These are phyloP conservation scores for Phialemonium atrogriseum DNA, from an alignment of 2,329 filamentous ascomycete species.

Conservation along the genomic window DNA sequence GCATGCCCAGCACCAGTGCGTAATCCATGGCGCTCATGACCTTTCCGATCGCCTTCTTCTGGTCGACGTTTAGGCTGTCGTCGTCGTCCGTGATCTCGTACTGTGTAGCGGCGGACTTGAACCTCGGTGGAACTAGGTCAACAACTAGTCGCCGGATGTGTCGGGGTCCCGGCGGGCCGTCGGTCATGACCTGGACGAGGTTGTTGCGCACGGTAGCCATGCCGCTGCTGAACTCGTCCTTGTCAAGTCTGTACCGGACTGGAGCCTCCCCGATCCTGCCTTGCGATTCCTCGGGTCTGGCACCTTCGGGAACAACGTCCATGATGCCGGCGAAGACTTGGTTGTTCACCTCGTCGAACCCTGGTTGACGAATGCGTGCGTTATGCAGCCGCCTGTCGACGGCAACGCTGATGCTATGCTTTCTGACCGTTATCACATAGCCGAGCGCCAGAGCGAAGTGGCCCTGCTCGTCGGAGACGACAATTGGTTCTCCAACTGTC, in stretches of 20 bases:
- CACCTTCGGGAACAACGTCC: conserved; percentile 61
- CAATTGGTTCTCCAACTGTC: conserved; percentile 78
- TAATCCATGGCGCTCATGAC: conserved; percentile 96
- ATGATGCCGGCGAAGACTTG: conserved; percentile 89
- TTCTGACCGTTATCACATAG: conserved; percentile 72
- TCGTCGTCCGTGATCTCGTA: conserved; percentile 55
- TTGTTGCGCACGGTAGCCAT: conserved; percentile 96
- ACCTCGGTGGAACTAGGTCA: conserved; percentile 64
- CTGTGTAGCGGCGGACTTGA: conserved; percentile 58
- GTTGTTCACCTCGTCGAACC: conserved; percentile 69
- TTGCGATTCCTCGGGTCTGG: conserved; percentile 40
- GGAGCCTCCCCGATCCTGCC: conserved; percentile 44
- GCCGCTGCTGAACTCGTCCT: conserved; percentile 96
- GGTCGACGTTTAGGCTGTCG: conserved; percentile 74
- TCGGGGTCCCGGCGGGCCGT: conserved; percentile 60
- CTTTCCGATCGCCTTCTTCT: conserved; percentile 79
- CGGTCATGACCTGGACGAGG: conserved; percentile 83
- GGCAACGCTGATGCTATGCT: conserved; percentile 71
- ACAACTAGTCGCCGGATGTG: conserved; percentile 75
- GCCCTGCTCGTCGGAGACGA: conserved; percentile 91
- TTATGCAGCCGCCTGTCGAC: conserved; percentile 89
- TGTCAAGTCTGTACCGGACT: conserved; percentile 78
- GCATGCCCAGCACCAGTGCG: conserved; percentile 96
- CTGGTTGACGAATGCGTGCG: conserved; percentile 63
- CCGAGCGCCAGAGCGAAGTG: conserved; percentile 94